phyloP scores from a whole-genome alignment of 106 monocot genomes.

The Allium sativum region DNA sequence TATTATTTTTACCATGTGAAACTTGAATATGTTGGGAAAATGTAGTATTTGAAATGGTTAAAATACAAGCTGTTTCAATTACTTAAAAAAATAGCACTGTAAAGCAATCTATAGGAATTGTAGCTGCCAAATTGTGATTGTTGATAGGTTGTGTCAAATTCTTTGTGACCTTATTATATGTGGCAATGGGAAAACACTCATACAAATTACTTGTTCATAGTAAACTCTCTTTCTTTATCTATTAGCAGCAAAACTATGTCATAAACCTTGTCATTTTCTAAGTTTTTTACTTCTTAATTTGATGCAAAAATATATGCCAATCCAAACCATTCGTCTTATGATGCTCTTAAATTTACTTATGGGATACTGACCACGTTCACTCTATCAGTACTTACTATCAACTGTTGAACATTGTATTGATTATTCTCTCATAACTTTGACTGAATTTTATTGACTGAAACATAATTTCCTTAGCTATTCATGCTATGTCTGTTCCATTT shows the following conservation, averaged over 20 bases:
- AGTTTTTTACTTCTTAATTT: neutral
- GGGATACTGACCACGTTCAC: conserved; percentile 71
- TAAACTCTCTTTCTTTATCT: neutral
- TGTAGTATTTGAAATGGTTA: too few species aligned
- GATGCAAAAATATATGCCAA: conserved; percentile 94
- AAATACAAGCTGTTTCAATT: neutral
- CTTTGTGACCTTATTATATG: neutral
- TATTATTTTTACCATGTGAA: too few species aligned
- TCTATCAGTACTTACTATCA: conserved; percentile 34
- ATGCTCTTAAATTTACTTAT: conserved; percentile 77
- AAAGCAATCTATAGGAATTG: neutral
- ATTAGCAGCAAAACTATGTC: neutral
- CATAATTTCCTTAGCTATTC: neutral
- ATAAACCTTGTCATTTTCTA: neutral
- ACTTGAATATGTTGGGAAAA: too few species aligned
- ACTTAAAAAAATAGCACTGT: neutral
- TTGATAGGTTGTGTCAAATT: neutral
- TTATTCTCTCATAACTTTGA: neutral
- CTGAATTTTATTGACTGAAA: neutral
- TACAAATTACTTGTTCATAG: neutral
- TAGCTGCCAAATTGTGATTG: too few species aligned
- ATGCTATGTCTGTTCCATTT: neutral
- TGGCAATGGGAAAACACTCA: neutral
- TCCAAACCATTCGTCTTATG: conserved; percentile 70
- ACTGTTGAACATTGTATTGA: neutral